Percentiles rank a stretch among this genome's conserved stretches.
Conservation (phyloP, 2,329 filamentous ascomycete genomes). For the Epicoccum sorghinum region DNA sequence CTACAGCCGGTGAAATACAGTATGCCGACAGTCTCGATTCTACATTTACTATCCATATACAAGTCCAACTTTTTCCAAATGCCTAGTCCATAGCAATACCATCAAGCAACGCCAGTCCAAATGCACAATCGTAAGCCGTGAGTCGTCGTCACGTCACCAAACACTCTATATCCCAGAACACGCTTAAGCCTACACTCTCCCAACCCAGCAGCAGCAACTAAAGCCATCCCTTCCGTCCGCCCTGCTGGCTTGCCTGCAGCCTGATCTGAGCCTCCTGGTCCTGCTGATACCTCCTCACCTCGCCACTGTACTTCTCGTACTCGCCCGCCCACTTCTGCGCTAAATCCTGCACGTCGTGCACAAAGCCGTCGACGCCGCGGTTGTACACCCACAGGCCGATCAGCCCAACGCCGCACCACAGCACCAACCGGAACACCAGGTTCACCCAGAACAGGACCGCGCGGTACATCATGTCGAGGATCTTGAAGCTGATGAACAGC, state of each 20-base stretch:
- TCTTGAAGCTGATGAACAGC: conserved; percentile 67
- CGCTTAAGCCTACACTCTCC: not conserved
- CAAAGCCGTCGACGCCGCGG: conserved; percentile 68
- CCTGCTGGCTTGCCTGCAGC: conserved; percentile 27
- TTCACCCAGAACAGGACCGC: conserved; percentile 78
- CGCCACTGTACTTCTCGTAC: conserved; percentile 44
- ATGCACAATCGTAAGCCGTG: conserved; percentile 12
- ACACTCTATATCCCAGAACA: not conserved
- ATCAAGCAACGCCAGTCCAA: conserved; percentile 2
- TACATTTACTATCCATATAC: not conserved
- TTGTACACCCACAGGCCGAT: conserved; percentile 63
- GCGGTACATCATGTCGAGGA: conserved; percentile 73
- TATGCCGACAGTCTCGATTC: not conserved
- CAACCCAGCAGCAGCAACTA: not conserved
- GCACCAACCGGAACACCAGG: conserved; percentile 66
- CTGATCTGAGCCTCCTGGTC: conserved; percentile 35
- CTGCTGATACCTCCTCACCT: conserved; percentile 34
- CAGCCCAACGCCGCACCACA: conserved; percentile 67
- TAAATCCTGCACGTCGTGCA: conserved; percentile 60
- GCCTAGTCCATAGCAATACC: conserved; percentile 5
- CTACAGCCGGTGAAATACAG: no score
- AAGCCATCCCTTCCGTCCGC: conserved; percentile 10
- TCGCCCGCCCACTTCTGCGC: conserved; percentile 46
- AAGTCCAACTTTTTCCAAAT: not conserved
- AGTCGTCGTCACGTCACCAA: not conserved